Percentiles rank a stretch among this genome's conserved stretches.
Conservation (phyloP, 2,329 filamentous ascomycete genomes). For the Microascus cirrosus region DNA sequence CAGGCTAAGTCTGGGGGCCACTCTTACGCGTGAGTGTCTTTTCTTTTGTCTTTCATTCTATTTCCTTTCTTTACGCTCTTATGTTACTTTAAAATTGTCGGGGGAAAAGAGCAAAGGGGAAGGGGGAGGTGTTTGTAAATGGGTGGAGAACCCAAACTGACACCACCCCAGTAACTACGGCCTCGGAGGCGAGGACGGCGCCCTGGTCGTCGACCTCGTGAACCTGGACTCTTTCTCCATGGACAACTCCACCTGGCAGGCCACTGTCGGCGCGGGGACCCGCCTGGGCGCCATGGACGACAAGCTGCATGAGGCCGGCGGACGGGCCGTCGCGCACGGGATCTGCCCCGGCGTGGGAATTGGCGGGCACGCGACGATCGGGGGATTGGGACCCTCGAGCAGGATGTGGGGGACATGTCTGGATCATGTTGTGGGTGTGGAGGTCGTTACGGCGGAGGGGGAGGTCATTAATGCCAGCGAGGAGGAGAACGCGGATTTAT, state of each 20-base stretch:
- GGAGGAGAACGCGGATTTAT: slow-evolving; percentile 37
- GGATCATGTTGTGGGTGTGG: slow-evolving; percentile 42
- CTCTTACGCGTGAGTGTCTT: slow-evolving; percentile 41
- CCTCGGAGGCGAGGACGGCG: slow-evolving; percentile 37
- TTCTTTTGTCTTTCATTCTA: background rate
- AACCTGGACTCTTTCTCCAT: slow-evolving; percentile 42
- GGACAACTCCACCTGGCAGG: slow-evolving; percentile 38
- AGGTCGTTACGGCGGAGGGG: slow-evolving; percentile 47
- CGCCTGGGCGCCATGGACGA: slow-evolving; percentile 39
- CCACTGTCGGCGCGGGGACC: slow-evolving; percentile 42
- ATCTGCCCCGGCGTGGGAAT: slow-evolving; percentile 48
- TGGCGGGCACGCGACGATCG: slow-evolving; percentile 47
- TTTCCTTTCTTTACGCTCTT: background rate
- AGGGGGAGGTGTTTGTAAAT: no score
- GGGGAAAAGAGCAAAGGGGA: background rate
- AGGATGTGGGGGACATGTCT: slow-evolving; percentile 47
- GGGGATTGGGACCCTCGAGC: slow-evolving; percentile 46
- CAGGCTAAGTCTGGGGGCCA: slow-evolving; percentile 55
- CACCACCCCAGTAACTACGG: slow-evolving; percentile 22
- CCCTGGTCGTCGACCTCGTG: slow-evolving; percentile 41
- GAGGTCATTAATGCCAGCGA: slow-evolving; percentile 34
- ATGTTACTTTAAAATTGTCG: background rate
- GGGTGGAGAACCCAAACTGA: background rate
- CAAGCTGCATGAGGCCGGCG: slow-evolving; percentile 35
- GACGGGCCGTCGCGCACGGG: slow-evolving; percentile 48